Evolutionary conservation across 192 early-diverging fungal genomes (phyloP).

Genomic region (Podila epigama): DNA sequence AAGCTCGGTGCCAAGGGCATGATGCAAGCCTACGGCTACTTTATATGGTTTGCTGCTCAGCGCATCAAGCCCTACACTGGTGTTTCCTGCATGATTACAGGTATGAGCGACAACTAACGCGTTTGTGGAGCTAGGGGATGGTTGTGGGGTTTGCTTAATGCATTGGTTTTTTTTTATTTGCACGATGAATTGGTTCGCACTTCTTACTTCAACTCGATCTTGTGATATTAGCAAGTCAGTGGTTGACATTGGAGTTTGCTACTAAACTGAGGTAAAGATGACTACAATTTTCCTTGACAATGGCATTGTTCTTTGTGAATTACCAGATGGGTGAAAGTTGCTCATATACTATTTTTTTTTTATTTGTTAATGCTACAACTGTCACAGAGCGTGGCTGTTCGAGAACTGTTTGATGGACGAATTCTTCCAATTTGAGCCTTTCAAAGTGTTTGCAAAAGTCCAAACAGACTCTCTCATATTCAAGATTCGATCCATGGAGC

Average conservation of each 20-base stretch:
- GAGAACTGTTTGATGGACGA: slow-evolving; percentile 57
- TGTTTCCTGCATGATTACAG: slow-evolving; percentile 61
- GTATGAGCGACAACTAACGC: slow-evolving; percentile 15
- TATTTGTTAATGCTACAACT: not conserved
- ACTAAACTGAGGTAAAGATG: slow-evolving; percentile 54
- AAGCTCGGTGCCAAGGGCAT: slow-evolving; percentile 43
- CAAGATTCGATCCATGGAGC: slow-evolving; percentile 48
- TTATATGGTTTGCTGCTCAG: slow-evolving; percentile 65
- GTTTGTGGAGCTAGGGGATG: too few relatives aligned
- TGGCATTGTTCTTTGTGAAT: not conserved
- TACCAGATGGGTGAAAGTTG: not conserved
- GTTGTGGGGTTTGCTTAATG: not conserved
- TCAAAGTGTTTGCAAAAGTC: slow-evolving; percentile 66
- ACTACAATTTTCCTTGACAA: not conserved
- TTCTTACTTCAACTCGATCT: not conserved
- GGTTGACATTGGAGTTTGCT: slow-evolving; percentile 66
- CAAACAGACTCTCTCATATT: slow-evolving; percentile 69
- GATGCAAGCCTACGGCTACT: slow-evolving; percentile 66
- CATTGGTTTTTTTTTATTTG: not conserved
- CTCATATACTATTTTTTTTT: not conserved
- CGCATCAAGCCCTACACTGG: slow-evolving; percentile 52
- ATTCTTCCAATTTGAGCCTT: slow-evolving; percentile 65
- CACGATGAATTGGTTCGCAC: not conserved
- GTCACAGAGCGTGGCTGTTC: slow-evolving; percentile 59
- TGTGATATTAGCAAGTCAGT: slow-evolving; percentile 61